Evolutionary conservation across 2,329 filamentous ascomycete genomes (phyloP).

Genomic region (Coniochaeta sp.): DNA sequence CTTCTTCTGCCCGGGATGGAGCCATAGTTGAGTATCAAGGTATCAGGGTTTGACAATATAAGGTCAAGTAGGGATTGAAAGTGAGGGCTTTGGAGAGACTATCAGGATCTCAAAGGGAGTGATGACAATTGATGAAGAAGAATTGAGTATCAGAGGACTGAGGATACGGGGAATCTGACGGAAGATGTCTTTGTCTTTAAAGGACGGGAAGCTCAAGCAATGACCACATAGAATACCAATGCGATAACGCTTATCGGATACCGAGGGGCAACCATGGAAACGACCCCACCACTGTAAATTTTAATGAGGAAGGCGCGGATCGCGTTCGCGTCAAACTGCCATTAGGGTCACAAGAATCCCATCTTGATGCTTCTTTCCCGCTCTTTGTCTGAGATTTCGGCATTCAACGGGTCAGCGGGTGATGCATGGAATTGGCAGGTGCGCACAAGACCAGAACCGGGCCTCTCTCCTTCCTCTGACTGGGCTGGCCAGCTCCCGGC

Average conservation of each 20-base stretch:
- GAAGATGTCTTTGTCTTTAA: conserved; percentile 1
- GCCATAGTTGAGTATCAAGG: conserved; percentile 10
- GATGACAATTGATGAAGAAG: neutral
- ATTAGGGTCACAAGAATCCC: neutral
- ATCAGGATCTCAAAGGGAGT: too few relatives aligned
- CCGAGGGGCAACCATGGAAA: neutral
- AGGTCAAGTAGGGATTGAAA: neutral
- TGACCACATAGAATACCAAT: too few relatives aligned
- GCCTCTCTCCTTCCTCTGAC: too few relatives aligned
- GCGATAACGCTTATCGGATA: neutral
- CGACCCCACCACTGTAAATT: neutral
- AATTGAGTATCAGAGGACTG: neutral
- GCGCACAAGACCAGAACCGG: too few relatives aligned
- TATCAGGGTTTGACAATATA: too few relatives aligned
- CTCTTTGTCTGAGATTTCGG: neutral
- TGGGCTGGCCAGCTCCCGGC: too few relatives aligned
- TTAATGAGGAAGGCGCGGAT: neutral
- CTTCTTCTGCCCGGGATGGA: conserved; percentile 10
- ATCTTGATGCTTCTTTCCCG: neutral
- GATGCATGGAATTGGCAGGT: too few relatives aligned
- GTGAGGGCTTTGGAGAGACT: too few relatives aligned
- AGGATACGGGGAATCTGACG: neutral
- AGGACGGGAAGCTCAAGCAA: too few relatives aligned
- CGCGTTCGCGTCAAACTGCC: conserved; percentile 4
- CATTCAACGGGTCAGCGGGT: neutral